Base-by-base conservation (phyloP, 192 early-diverging fungal species). In the Dispira parvispora region DNA sequence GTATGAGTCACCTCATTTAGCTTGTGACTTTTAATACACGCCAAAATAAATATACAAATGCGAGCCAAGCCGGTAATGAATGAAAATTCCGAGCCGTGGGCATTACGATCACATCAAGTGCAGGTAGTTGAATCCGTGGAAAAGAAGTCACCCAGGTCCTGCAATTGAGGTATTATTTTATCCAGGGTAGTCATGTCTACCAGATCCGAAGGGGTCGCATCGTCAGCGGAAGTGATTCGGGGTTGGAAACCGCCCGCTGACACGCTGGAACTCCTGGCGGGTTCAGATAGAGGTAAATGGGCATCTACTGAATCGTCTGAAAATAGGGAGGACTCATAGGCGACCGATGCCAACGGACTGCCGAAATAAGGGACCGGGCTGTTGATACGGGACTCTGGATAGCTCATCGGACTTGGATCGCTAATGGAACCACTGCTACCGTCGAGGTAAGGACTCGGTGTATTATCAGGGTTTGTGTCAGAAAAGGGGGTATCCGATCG, bases 61-160 rank as follows among this genome's bases (percentile, higher is more conserved):
- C 1, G 6, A 6, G 32, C 32, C 32, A 6, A 6, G 32, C 6
- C 32, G 32, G 6, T 38, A 6, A 38, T 38, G 32, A 1, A 38
- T 6, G 6, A 38, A 6, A 38, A 1, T 1, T 1, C 6, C 32
- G 6, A 38, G 6, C 32, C 32, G 32, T 38, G 32, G 32, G 6
- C 32, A 4, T 38, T 6, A 38, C 32, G 1, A 38, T 6, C 32
- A 38, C 32, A 6, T 38, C 32, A 38, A 38, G 32, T 38, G 47
- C 47, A 16, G 47, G 16, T 49, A 9, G 47, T 9, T 49, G 21
- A 16, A 8, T 16, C 18, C 9, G 32, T 38, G 5, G 54, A 26
- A 27, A 56, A 56, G 25, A 56, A 56, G 1, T 16, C 13, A 27
- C 27, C 54, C 54, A 56, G 54, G 27, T 56, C 54, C 5, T 56